Evolutionary conservation across 2,329 filamentous ascomycete species (phyloP).

Genomic region (Pyricularia grisea): DNA sequence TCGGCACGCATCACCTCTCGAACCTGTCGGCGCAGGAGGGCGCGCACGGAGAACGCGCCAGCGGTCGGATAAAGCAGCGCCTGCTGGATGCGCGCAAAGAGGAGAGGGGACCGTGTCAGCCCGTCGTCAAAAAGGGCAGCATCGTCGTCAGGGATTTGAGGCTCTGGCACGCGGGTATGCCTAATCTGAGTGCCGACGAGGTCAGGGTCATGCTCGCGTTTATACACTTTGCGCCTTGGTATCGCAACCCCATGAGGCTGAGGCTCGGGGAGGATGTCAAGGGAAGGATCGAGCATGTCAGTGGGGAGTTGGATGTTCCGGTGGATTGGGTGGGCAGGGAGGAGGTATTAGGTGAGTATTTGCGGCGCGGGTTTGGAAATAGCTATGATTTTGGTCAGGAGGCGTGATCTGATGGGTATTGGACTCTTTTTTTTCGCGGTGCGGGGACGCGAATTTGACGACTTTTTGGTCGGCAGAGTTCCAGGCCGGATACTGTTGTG

Average conservation of each 20-base stretch:
- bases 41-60: conserved; percentile 40
- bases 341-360: not conserved
- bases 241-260: conserved; percentile 10
- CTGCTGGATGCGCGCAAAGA: conserved; percentile 30
- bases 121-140: conserved; percentile 38
- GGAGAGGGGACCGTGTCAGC: conserved; percentile 25
- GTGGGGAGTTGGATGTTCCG: not conserved
- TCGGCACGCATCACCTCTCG: conserved; percentile 36
- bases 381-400: not conserved
- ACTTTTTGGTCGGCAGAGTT: not conserved
- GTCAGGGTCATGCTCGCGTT: conserved; percentile 28
- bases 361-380: not conserved
- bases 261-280: not conserved
- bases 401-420: not conserved
- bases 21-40: conserved; percentile 34
- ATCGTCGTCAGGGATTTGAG: conserved; percentile 46
- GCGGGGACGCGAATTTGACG: not conserved
- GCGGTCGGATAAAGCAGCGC: conserved; percentile 34
- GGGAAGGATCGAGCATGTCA: not conserved
- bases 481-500: not conserved
- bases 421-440: not conserved
- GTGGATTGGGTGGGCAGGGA: not conserved
- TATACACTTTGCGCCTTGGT: conserved; percentile 28
- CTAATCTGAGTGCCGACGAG: conserved; percentile 36
- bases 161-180: conserved; percentile 49